Base-by-base conservation (phyloP, 805 yeast species). In the Candida xiaguanensis region DNA sequence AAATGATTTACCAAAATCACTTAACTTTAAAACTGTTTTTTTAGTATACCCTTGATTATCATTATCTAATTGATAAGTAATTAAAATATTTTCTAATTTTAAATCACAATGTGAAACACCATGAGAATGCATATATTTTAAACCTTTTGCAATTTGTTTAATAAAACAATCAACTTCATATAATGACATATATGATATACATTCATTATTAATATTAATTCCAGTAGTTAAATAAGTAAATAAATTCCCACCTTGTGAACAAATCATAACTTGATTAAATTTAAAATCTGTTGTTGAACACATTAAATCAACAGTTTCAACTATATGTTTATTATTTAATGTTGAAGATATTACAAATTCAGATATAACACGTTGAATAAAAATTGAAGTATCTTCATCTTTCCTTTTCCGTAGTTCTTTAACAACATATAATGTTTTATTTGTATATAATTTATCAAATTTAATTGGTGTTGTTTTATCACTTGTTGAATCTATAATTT, bases 21-120 rank as follows among this genome's bases (percentile, higher is more conserved):
- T 50, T 20, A 65, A 39, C 42, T 61, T 61, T 16, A 65, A 43
- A 13, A 45, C 47, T n/a, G 57, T 39, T 27, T 45, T 43, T 12
- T 49, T 37, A 5, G 17, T 17, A 17, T 24, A 26, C 25, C n/a
- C 32, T 27, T 26, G 20, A 9, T 14, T 12, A 16, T 34, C 26
- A 20, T n/a, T 23, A 7, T 12, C 26, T 4, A 23, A 9, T 31
- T 42, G 32, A 35, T 43, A 43, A 18, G 32, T 31, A 33, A 90
- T 65, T 27, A 90, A 58, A 19, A 90, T 67, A 58, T 90, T 90
- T 54, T 90, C 97, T 9, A 95, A 89, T 61, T 90, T 90, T 44
- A 90, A 67, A 55, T 90, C 97, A 54, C 96, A 85, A 59, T 90
- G 97, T 0, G 96, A 91, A 22, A 90, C 91, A 24, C 97, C 97